These are phyloP conservation scores for Uncinocarpus reesii DNA, from an alignment of 2,329 filamentous ascomycete genomes.

Conservation along the genomic window DNA sequence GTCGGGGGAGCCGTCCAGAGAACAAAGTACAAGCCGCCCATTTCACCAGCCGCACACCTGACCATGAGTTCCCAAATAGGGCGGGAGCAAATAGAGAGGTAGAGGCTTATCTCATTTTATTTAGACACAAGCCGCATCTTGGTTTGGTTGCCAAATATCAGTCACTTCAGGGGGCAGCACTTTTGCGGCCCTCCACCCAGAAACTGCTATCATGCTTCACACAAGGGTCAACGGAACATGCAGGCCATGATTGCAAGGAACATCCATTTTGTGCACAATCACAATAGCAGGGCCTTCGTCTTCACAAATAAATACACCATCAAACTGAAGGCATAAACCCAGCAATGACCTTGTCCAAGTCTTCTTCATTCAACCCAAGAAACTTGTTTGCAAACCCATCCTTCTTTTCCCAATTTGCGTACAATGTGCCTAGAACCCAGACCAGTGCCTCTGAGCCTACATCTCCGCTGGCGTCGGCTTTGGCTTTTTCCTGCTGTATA, in stretches of 20 bases:
- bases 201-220: no score
- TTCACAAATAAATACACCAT: no score
- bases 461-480: slow-evolving; percentile 1
- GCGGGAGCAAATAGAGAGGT: not conserved
- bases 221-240: no score
- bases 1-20: not conserved
- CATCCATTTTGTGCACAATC: no score
- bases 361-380: slow-evolving; percentile 7
- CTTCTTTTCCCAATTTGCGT: slow-evolving; percentile 12
- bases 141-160: no score
- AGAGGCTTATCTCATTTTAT: not conserved
- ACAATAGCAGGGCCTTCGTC: no score
- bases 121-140: no score
- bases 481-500: slow-evolving; percentile 8
- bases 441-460: slow-evolving; percentile 6
- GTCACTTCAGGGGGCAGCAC: no score
- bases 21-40: not conserved
- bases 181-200: no score
- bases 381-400: slow-evolving; percentile 5
- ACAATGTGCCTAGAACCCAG: slow-evolving; percentile 9
- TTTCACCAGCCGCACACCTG: slow-evolving; percentile 6
- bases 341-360: slow-evolving; percentile 2
- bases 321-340: not conserved
- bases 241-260: no score
- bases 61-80: slow-evolving; percentile 3